Conservation (phyloP, 2,329 filamentous ascomycete species). For the Cryphonectria japonica region DNA sequence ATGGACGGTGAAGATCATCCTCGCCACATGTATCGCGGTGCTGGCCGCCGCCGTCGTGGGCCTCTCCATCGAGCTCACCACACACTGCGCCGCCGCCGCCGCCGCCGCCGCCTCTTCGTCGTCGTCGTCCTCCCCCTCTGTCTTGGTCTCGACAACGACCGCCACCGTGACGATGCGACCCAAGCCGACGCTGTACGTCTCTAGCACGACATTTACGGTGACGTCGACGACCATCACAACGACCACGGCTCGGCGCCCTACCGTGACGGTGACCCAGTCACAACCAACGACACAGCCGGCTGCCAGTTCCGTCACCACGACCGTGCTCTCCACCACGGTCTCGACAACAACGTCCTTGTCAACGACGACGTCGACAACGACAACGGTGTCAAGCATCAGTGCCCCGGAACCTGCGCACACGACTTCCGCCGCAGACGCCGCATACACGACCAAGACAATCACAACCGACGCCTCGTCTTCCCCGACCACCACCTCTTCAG, state of each 20-base stretch:
- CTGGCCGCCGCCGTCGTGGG: constrained; percentile 1
- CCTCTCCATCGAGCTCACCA: background rate
- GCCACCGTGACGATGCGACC: background rate
- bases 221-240: background rate
- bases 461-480: background rate
- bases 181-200: constrained; percentile 1
- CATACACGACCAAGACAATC: background rate
- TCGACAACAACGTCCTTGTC: background rate
- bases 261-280: background rate
- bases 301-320: background rate
- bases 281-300: background rate
- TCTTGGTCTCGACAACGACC: background rate
- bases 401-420: background rate
- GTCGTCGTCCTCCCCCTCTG: background rate
- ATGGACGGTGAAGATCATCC: constrained; percentile 5
- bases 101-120: background rate
- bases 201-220: background rate
- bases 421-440: background rate
- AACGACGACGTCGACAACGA: background rate
- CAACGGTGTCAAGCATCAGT: background rate
- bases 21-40: background rate
- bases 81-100: background rate
- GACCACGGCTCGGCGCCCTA: background rate
- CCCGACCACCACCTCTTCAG: background rate
- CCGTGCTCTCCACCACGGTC: background rate